Base-by-base conservation (phyloP, 73 alveolate genomes). In the Paramecium pentaurelia region DNA sequence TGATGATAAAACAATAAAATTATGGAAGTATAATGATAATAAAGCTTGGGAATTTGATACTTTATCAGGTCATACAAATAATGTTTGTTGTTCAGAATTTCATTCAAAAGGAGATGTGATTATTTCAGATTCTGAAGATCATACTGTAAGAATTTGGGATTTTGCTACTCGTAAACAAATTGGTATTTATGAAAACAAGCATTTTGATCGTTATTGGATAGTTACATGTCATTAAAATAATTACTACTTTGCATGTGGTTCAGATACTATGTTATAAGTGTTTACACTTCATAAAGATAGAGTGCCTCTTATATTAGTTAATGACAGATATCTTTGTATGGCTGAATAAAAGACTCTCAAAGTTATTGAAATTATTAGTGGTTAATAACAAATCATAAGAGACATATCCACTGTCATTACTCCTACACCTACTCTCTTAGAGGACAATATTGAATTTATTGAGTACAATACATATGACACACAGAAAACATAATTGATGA, bases 171-270 rank as follows among this genome's bases (percentile, higher is more conserved):
- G 97, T 84, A 58, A 96, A 14, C 70, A 94, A 42, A 94, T 97
- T 18, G 95, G 93, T 47, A 75, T 85, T 60, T 77, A 94, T 59
- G 92, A 95, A 18, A 80, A 49, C 18, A 97, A 97, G 92, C 98
- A 96, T 77, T 94, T 92, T 86, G 99, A 97, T 93, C 94, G 99
- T 92, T 97, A 95, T 87, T 97, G 99, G 99, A 92, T 95, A 60
- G 95, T 97, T 10, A 90, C 96, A 8, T 90, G 96, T 4, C 99
- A 97, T 90, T 96, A 97, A 5, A 91, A 93, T 44, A 94, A 94
- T n/a, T 92, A 96, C 11, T 92, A 96, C 58, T 96, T 96, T 86
- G 99, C 99, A n/a, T 96, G 97, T 10, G 99, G 99, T n/a, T 94
- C 96, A 37, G 99, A 97, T 70, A 87, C 95, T 60, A 97, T 96